Evolutionary conservation across 768 basidiomycete genomes (phyloP).

Genomic region (Rhodotorula diobovata): DNA sequence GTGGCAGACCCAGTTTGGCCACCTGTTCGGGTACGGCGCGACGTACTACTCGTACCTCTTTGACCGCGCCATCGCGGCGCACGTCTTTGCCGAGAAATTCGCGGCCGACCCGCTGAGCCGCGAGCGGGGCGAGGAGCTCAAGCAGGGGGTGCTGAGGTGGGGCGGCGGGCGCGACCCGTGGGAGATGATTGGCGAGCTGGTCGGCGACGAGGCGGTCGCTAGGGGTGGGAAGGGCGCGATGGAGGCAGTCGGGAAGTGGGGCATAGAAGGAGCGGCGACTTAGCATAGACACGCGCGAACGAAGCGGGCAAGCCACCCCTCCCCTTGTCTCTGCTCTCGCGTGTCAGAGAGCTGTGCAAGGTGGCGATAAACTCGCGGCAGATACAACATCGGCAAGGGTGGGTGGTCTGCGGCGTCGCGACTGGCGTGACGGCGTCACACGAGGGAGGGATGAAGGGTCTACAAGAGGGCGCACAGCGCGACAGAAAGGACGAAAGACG

Average conservation of each 20-base stretch:
- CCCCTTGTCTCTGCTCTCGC: too few relatives aligned
- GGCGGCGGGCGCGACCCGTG: conserved; percentile 93
- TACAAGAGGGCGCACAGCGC: background rate
- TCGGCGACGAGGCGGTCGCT: conserved; percentile 62
- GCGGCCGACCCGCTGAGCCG: conserved; percentile 62
- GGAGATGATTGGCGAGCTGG: conserved; percentile 74
- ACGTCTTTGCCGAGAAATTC: conserved; percentile 81
- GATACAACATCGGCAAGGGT: too few relatives aligned
- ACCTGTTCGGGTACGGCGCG: conserved; percentile 91
- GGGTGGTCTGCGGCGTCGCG: background rate
- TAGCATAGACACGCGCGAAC: background rate
- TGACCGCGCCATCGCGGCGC: conserved; percentile 88
- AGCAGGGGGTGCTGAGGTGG: conserved; percentile 64
- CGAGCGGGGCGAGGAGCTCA: conserved; percentile 74
- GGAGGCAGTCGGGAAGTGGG: conserved; percentile 85
- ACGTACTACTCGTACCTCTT: conserved; percentile 98
- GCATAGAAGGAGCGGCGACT: conserved; percentile 55
- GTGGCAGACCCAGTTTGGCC: conserved; percentile 93
- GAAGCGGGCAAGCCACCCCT: background rate
- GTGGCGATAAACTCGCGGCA: background rate
- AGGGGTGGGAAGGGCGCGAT: conserved; percentile 75
- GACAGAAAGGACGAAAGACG: background rate
- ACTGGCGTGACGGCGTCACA: background rate
- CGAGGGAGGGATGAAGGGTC: background rate
- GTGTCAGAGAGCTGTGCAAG: too few relatives aligned